Base-by-base conservation (phyloP, 202 grass and related monocot genomes). In the Zizania palustris region DNA sequence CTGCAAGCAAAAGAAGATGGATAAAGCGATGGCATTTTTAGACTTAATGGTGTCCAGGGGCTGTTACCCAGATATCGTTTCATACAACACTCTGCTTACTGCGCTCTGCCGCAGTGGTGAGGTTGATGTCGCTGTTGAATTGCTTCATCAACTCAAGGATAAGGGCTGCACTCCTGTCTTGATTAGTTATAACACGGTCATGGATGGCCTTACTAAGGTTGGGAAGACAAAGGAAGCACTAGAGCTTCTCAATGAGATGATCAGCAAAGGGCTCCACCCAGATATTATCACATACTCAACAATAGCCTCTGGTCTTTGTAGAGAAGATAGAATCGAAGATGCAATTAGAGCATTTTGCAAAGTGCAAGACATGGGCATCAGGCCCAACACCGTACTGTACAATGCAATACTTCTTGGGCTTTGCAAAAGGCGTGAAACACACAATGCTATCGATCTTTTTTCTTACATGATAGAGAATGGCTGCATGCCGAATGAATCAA, bases 1-100 rank as follows among this genome's bases (percentile, higher is more conserved):
- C n/a, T 88, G 86, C 67, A 93, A 93, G 78, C 80, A 87, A 73
- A 93, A 93, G 80, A 77, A 88, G 72, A 93, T 93, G 68, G 83
- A 88, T 63, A 89, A 67, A 63, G 86, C 90, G 50, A 76, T 88
- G n/a, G 64, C 67, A 1, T 86, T 80, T 35, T 51, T 93, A n/a
- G 90, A 89, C 8, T 43, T 86, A 36, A 93, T 93, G 86, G 72
- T 89, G 13, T 74, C 80, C 3, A 86, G 76, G 69, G 80, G 86
- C 18, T 89, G 86, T 68, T 86, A 86, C 38, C 86, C 86, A 0
- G 87, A 93, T 45, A 93, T 93, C 7, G 83, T 89, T 38, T 80
- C 87, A 13, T 93, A 93, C 84, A 93, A 93, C 76, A 89, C 90
- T 58, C 82, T 93, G 55, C 90, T 93, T 53, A 86, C 86, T 21